Percentiles rank a stretch among this genome's conserved stretches.
Evolutionary conservation across 768 basidiomycete genomes (phyloP).

Genomic region (Calocybe indica): DNA sequence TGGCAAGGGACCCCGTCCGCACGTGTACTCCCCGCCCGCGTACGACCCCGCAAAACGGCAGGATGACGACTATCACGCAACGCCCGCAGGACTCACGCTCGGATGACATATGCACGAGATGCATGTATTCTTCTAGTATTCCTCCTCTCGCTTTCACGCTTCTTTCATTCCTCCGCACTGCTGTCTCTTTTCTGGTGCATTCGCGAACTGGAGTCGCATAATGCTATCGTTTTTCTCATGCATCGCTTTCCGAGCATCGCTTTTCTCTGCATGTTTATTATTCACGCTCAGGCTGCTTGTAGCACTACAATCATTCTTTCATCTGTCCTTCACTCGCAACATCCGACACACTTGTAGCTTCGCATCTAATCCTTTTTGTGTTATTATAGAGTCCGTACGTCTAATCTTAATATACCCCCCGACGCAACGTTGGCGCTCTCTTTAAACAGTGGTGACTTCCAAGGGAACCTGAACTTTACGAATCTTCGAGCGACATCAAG

Average conservation of each 20-base stretch:
- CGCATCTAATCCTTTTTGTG: neutral
- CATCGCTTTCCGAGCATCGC: slow-evolving; percentile 2
- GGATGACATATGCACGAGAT: neutral
- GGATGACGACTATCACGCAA: slow-evolving; percentile 20
- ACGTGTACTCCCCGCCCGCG: slow-evolving; percentile 44
- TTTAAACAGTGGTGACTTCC: slow-evolving; percentile 41
- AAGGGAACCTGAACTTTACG: slow-evolving; percentile 35
- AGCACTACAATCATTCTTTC: neutral
- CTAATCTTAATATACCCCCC: neutral
- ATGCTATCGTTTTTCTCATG: slow-evolving; percentile 26
- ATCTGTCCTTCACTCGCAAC: neutral
- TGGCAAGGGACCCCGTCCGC: slow-evolving; percentile 42
- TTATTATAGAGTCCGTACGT: neutral
- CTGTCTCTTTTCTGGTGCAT: slow-evolving; percentile 13
- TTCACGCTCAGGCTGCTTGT: neutral
- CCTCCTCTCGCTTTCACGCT: too few species aligned
- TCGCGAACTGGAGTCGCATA: slow-evolving; percentile 53
- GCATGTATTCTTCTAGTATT: too few species aligned
- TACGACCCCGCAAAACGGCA: slow-evolving; percentile 31
- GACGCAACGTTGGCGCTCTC: slow-evolving; percentile 32
- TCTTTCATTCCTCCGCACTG: too few species aligned
- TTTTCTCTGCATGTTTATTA: neutral
- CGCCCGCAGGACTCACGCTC: slow-evolving; percentile 11
- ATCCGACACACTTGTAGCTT: neutral
- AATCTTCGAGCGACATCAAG: slow-evolving; percentile 33